Conservation (phyloP, 192 early-diverging fungal genomes). For the Gigaspora rosea region DNA sequence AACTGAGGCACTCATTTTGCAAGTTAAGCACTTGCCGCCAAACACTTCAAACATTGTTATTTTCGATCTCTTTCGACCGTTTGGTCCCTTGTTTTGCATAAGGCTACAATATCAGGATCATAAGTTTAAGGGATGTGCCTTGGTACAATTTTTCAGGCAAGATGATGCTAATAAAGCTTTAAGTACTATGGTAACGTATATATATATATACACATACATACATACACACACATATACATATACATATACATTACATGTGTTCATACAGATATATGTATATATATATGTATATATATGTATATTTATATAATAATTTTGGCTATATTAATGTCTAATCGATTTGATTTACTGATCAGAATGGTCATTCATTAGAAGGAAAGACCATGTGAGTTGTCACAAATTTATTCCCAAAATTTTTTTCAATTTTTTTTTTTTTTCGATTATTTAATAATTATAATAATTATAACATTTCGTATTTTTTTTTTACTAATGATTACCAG, state of each 20-base stretch:
- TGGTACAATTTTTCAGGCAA: slow-evolving; percentile 43
- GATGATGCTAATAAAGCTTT: slow-evolving; percentile 37
- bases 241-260: not conserved
- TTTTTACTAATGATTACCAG: too few relatives aligned
- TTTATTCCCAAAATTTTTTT: too few relatives aligned
- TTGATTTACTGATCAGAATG: slow-evolving; percentile 16
- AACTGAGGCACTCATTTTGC: slow-evolving; percentile 34
- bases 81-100: slow-evolving; percentile 42
- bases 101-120: slow-evolving; percentile 31
- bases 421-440: too few relatives aligned
- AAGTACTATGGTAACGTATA: slow-evolving; percentile 36
- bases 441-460: too few relatives aligned
- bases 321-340: too few relatives aligned
- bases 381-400: slow-evolving; percentile 29
- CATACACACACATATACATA: not conserved
- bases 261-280: not conserved
- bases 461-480: too few relatives aligned
- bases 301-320: too few relatives aligned
- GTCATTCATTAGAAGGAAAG: not conserved
- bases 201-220: not conserved
- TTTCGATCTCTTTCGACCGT: slow-evolving; percentile 44
- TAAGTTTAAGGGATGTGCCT: slow-evolving; percentile 36
- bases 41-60: slow-evolving; percentile 35
- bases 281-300: too few relatives aligned
- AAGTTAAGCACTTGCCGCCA: slow-evolving; percentile 38